A percentile compares a stretch with the other conserved stretches of the same genome.
Conservation (phyloP, 2,329 filamentous ascomycete species). For the Daldinia sp. region DNA sequence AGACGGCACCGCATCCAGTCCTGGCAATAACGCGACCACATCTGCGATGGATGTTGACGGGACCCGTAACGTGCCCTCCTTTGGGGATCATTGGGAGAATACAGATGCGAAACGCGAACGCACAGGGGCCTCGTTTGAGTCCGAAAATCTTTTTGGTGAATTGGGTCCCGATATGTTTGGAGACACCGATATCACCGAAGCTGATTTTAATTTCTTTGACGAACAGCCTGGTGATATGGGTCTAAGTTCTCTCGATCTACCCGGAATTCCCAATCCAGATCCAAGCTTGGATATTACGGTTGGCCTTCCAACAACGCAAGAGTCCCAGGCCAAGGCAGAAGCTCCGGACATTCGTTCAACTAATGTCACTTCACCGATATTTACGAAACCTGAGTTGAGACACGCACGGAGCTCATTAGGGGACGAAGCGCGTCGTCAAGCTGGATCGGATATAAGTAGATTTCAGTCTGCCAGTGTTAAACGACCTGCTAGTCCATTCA, state of each 20-base stretch:
- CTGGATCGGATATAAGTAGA: constrained; percentile 44
- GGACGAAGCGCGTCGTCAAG: constrained; percentile 49
- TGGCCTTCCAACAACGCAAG: constrained; percentile 29
- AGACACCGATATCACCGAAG: constrained; percentile 80
- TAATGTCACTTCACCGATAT: constrained; percentile 48
- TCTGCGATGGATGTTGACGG: constrained; percentile 52
- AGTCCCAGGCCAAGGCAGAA: constrained; percentile 34
- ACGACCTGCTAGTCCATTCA: constrained; percentile 64
- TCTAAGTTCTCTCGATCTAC: constrained; percentile 48
- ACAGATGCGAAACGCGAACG: constrained; percentile 57
- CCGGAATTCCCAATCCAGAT: constrained; percentile 42
- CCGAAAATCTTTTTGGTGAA: constrained; percentile 72
- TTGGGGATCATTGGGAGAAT: constrained; percentile 52
- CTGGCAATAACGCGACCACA: constrained; percentile 53
- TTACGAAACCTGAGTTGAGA: constrained; percentile 67
- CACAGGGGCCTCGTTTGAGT: constrained; percentile 54
- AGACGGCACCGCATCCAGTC: constrained; percentile 64
- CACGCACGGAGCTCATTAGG: constrained; percentile 64
- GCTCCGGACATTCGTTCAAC: constrained; percentile 29
- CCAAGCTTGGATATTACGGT: constrained; percentile 31
- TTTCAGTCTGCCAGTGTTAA: constrained; percentile 51
- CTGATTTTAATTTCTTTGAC: constrained; percentile 86
- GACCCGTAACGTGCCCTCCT: constrained; percentile 43
- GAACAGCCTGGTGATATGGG: constrained; percentile 59
- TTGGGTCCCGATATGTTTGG: constrained; percentile 75